These are phyloP conservation scores for Plasmopara muralis DNA, from an alignment of 352 stramenopile genomes.

Conservation along the genomic window DNA sequence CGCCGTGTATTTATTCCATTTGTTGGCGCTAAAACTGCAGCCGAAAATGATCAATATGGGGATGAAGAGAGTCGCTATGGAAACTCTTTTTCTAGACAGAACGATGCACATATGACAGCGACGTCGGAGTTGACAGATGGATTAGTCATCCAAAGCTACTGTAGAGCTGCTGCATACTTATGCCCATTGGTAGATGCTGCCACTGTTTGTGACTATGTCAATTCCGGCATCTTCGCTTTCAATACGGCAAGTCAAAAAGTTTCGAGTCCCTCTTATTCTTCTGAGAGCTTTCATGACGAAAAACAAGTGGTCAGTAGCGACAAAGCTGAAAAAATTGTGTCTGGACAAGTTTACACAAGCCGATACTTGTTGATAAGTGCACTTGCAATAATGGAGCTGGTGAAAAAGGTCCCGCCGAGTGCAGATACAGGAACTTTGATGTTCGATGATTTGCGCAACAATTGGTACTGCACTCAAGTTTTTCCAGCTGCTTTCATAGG, in stretches of 20 bases:
- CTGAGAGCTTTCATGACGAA: conserved; percentile 13
- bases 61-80: conserved; percentile 56
- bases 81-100: conserved; percentile 7
- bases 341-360: conserved; percentile 33
- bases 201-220: conserved; percentile 52
- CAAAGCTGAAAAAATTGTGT: conserved; percentile 1
- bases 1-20: conserved; percentile 53
- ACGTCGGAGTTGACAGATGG: conserved; percentile 41
- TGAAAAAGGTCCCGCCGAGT: conserved; percentile 51
- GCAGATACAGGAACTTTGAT: conserved; percentile 30
- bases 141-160: conserved; percentile 67
- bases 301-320: background rate
- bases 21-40: conserved; percentile 41
- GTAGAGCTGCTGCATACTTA: conserved; percentile 65
- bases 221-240: conserved; percentile 58
- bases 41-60: conserved; percentile 68
- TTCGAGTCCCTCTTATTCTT: conserved; percentile 8
- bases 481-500: conserved; percentile 73
- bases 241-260: conserved; percentile 14
- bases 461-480: conserved; percentile 60
- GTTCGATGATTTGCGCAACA: conserved; percentile 33
- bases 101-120: conserved; percentile 7
- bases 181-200: conserved; percentile 45
- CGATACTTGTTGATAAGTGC: conserved; percentile 68
- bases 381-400: conserved; percentile 58